Evolutionary conservation across 257 asterid species (phyloP).

Genomic region (Solanum pennellii): DNA sequence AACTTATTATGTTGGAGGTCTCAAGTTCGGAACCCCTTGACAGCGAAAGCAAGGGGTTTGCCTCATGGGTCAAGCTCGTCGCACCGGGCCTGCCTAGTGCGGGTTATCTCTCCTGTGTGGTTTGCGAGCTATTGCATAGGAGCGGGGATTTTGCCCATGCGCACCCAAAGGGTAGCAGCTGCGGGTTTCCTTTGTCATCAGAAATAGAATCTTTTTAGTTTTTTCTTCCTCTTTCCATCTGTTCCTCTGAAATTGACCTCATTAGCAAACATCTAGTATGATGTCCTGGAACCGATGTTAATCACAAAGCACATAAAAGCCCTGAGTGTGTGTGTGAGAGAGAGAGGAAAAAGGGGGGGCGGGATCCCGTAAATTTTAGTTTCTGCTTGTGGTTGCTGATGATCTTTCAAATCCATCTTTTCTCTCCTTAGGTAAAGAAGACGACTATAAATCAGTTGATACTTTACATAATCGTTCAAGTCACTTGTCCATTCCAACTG

Average conservation of each 20-base stretch:
- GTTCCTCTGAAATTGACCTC: neutral
- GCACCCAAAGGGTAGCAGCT: no score
- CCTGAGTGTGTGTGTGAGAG: neutral
- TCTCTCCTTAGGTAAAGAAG: neutral
- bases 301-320: neutral
- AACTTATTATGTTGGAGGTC: no score
- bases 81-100: no score
- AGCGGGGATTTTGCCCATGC: no score
- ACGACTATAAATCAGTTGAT: neutral
- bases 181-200: no score
- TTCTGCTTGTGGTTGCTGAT: neutral
- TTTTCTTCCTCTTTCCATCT: neutral
- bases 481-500: neutral
- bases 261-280: neutral
- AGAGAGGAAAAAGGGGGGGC: neutral
- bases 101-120: no score
- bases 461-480: neutral
- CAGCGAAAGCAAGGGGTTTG: no score
- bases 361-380: neutral
- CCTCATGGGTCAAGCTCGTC: no score
- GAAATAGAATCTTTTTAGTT: neutral
- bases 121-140: no score
- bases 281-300: neutral
- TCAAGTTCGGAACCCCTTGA: no score
- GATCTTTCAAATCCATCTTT: neutral